Base-by-base conservation (phyloP, 2,329 filamentous ascomycete species). In the Teratosphaeria viscida region DNA sequence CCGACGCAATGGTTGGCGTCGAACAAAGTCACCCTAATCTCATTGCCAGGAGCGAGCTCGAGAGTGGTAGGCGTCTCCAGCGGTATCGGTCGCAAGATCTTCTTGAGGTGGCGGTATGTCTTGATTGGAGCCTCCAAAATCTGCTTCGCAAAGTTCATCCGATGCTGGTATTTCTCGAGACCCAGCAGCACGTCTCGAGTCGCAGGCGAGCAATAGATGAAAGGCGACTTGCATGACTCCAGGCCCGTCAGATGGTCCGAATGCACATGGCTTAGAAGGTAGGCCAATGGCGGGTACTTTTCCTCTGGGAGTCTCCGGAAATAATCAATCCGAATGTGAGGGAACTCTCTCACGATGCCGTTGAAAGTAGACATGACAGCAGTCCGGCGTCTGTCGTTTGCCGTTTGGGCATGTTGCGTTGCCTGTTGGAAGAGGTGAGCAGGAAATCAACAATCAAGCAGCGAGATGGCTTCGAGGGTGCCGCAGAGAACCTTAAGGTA, bases 1-100 rank as follows among this genome's bases (percentile, higher is more conserved):
- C 92, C 92, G 0, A 87, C 82, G 67, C 92, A 97, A 70, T 96
- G 92, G 67, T 97, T 96, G 1, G 92, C 91, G 75, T 96, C 88
- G 57, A 96, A 83, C 0, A 96, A 78, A 0, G 91, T 96, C 19
- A 95, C 89, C 54, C 85, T 84, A 27, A 96, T 84, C n/a, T 75
- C 76, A 54, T 82, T 81, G 1, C 83, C 82, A 0, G 86, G 89
- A 1, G 78, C 79, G 2, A 96, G 78, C 67, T 95, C 89, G 54
- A 97, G 83, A 3, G 77, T 74, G 0, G 86, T 92, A 0, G 90
- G 89, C 0, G 90, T 90, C 56, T 94, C 86, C 8, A 96, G 75
- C 0, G 92, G 92, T 35, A 97, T 81, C 0, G 90, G 81, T 74
- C 92, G 91, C 57, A 95, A 75, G 32, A 94, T 73, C 57, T 81